These are phyloP conservation scores for Colletotrichum limetticola DNA, from an alignment of 2,329 filamentous ascomycete species.

Conservation along the genomic window DNA sequence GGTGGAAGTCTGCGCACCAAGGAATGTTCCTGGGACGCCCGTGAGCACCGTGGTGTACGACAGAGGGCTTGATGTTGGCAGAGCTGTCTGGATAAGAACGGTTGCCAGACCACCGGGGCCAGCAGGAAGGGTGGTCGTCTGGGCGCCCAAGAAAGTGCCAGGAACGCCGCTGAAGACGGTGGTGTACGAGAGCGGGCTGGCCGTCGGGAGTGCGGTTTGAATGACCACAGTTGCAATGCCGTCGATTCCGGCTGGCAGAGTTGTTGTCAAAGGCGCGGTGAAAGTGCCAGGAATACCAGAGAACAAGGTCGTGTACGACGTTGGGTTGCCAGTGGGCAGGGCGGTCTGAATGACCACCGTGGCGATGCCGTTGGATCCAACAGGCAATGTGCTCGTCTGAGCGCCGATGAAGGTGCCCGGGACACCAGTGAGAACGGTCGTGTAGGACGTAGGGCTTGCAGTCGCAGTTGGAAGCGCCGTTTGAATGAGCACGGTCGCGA, in stretches of 20 bases:
- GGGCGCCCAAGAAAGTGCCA: conserved; percentile 1
- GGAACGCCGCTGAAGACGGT: conserved; percentile 8
- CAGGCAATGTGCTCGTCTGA: neutral
- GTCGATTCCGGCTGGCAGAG: neutral
- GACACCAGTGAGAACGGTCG: neutral
- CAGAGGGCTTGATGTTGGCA: neutral
- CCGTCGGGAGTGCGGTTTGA: neutral
- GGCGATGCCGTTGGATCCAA: neutral
- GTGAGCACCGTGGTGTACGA: conserved; percentile 9
- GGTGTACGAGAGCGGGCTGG: neutral
- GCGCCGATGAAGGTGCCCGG: conserved; percentile 5
- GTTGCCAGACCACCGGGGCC: conserved; percentile 2
- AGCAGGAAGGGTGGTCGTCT: neutral
- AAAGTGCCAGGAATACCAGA: conserved; percentile 14
- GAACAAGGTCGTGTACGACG: neutral
- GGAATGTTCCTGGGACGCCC: neutral
- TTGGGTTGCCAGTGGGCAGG: neutral
- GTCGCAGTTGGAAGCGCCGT: conserved; percentile 8
- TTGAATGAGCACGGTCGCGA: conserved; percentile 15
- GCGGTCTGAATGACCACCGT: conserved; percentile 21
- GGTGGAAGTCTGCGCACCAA: neutral
- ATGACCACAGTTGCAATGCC: conserved; percentile 1
- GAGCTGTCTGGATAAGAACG: neutral
- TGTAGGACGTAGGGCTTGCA: neutral
- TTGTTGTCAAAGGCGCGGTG: neutral